Conservation (phyloP, 2,329 filamentous ascomycete species). For the Lachnellula occidentalis region DNA sequence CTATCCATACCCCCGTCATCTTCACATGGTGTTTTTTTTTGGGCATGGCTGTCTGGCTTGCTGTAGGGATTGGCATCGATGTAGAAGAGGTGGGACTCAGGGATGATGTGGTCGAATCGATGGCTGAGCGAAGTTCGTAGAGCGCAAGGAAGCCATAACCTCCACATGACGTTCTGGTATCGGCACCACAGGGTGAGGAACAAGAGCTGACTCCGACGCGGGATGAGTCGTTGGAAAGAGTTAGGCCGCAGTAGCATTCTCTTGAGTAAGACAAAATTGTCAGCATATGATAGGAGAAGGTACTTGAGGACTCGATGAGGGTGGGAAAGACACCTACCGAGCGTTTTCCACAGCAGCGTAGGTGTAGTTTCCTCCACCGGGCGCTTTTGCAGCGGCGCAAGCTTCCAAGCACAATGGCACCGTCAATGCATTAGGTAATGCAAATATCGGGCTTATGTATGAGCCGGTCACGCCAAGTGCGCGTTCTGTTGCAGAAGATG, state of each 20-base stretch:
- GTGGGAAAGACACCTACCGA: conserved; percentile 1
- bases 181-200: conserved; percentile 9
- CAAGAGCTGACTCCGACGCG: conserved; percentile 1
- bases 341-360: conserved; percentile 16
- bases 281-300: neutral
- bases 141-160: conserved; percentile 7
- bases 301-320: neutral
- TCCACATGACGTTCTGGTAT: conserved; percentile 3
- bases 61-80: neutral
- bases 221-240: conserved; percentile 9
- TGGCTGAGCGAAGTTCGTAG: conserved; percentile 4
- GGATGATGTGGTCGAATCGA: neutral
- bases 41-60: neutral
- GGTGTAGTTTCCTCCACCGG: conserved; percentile 6
- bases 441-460: conserved; percentile 11
- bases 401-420: conserved; percentile 14
- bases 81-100: neutral
- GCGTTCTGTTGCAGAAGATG: neutral
- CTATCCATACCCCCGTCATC: neutral
- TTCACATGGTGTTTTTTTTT: neutral
- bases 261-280: neutral
- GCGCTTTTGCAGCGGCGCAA: conserved; percentile 4
- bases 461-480: conserved; percentile 9
- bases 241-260: conserved; percentile 15
- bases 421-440: conserved; percentile 7